Base-by-base conservation (phyloP, 2,329 filamentous ascomycete genomes). In the Clarireedia hainanense region DNA sequence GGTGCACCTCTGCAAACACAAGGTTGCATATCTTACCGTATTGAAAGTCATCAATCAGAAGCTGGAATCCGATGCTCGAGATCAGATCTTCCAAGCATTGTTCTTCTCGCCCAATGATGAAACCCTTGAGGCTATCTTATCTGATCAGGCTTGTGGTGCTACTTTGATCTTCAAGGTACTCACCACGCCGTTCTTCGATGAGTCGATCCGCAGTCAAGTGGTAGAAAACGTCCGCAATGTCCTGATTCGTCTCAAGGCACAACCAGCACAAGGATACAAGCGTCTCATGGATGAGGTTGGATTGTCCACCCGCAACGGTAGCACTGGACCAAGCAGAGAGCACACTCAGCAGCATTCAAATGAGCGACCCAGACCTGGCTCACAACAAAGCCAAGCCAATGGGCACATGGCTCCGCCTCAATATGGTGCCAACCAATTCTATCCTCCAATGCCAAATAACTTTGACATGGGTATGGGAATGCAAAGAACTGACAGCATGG, bases 41-140 rank as follows among this genome's bases (percentile, higher is more conserved):
- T 78, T 99, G 57, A 99, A 99, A 76, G 91, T 97, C 50, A 95
- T 99, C 72, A 99, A 99, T 70, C 94, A 99, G 72, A 91, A 95
- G 69, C 89, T 91, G 36, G 94, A 99, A 73, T 80, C 89, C 0
- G 92, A 97, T 59, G 94, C 94, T 3, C 84, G 94, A 12, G 92
- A 99, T 67, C 88, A 83, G 48, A 89, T 99, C 40, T 77, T 97
- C 42, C 87, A 90, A 69, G 91, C 92, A 2, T 76, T 99, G 36
- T 97, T 99, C 79, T 95, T 96, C 73, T 91, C 89, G 7, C 81
- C 84, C 2, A 89, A 92, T 59, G 89, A 97, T 65, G 85, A 91
- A 63, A 84, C 89, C 1, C 74, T 99, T 42, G 91, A 96, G 69
- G 88, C 89, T 55, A 97, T 99, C 58, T 77, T 99, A 36, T 88